Percentiles rank a stretch among this genome's conserved stretches.
Conservation (phyloP, 345 rosid species). For the Pistacia integerrima region DNA sequence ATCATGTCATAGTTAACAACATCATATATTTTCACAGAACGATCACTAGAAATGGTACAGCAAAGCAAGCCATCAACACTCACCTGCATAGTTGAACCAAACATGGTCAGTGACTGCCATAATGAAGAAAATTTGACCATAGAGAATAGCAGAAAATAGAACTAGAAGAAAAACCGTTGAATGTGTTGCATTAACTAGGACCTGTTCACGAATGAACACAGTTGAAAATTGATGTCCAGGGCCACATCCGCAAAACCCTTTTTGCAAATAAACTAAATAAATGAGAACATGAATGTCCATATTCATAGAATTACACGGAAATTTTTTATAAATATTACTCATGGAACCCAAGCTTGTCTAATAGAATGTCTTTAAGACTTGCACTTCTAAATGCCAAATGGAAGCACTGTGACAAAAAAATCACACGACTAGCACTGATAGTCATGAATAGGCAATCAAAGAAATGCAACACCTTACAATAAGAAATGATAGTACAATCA, state of each 20-base stretch:
- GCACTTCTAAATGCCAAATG: too few species aligned
- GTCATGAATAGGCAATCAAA: too few species aligned
- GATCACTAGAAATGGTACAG: conserved; percentile 85
- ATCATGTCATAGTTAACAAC: conserved; percentile 98
- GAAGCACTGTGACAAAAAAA: too few species aligned
- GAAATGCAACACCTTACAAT: too few species aligned
- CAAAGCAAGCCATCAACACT: conserved; percentile 92
- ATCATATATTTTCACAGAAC: conserved; percentile 88
- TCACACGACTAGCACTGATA: too few species aligned
- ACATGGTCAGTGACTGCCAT: conserved; percentile 52
- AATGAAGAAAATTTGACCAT: conserved; percentile 23
- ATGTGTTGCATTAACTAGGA: neutral
- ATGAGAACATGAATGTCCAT: too few species aligned
- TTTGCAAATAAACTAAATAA: neutral
- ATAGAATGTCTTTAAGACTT: too few species aligned
- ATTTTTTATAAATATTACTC: too few species aligned
- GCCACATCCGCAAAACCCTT: neutral
- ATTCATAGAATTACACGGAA: too few species aligned
- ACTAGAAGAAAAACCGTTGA: neutral
- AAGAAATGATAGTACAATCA: too few species aligned
- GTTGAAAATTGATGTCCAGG: neutral
- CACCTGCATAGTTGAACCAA: conserved; percentile 82
- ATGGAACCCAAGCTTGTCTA: too few species aligned
- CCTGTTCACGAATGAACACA: neutral
- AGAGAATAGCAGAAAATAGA: conserved; percentile 1